Conservation (phyloP, 2,329 filamentous ascomycete species). For the Aspergillus fumigatiaffinis region DNA sequence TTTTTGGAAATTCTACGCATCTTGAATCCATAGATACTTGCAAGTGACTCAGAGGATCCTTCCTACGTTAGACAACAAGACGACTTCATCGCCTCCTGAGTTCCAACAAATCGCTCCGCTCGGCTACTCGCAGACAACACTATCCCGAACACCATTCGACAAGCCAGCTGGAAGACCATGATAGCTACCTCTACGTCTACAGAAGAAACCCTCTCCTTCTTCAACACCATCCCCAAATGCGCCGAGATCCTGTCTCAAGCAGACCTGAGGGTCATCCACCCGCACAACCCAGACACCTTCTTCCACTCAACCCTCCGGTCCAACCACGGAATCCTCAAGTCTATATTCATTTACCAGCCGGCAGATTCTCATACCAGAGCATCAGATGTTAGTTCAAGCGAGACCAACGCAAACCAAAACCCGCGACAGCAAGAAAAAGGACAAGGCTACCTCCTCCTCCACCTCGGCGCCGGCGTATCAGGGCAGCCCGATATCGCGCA, state of each 20-base stretch:
- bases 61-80: too few species aligned
- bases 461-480: not conserved
- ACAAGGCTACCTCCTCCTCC: constrained; percentile 4
- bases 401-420: too few species aligned
- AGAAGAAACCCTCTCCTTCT: not conserved
- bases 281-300: not conserved
- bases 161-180: not conserved
- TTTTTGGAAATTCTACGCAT: not conserved
- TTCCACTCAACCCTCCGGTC: not conserved
- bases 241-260: not conserved
- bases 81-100: not conserved
- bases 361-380: not conserved
- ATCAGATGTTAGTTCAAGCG: not conserved
- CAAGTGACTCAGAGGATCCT: not conserved
- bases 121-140: not conserved
- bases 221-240: not conserved
- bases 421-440: not conserved
- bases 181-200: not conserved
- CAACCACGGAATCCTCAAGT: not conserved
- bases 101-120: not conserved
- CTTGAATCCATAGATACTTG: not conserved
- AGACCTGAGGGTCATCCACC: not conserved
- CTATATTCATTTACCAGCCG: not conserved
- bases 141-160: not conserved
- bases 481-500: constrained; percentile 6